These are phyloP conservation scores for Candida pseudofarinosa DNA, from an alignment of 805 yeast genomes.

Conservation along the genomic window DNA sequence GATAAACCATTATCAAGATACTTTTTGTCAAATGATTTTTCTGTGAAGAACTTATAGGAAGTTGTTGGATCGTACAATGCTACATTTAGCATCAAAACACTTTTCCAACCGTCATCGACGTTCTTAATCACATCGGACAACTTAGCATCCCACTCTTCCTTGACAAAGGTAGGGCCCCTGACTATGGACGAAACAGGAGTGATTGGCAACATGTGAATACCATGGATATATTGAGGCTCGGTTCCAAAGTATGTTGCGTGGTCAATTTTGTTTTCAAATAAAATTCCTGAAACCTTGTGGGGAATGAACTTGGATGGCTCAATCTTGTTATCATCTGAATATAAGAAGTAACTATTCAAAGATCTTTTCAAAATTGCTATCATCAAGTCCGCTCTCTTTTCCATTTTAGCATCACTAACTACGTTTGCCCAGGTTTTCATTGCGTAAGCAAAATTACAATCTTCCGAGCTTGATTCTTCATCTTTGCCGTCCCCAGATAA, in stretches of 20 bases:
- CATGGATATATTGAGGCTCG: slow-evolving; percentile 57
- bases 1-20: slow-evolving; percentile 14
- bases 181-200: slow-evolving; percentile 59
- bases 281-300: slow-evolving; percentile 65
- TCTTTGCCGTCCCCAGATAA: slow-evolving; percentile 65
- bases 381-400: slow-evolving; percentile 54
- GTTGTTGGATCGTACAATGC: slow-evolving; percentile 15
- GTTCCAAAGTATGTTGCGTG: slow-evolving; percentile 70
- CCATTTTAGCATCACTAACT: slow-evolving; percentile 49
- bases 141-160: slow-evolving; percentile 40
- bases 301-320: slow-evolving; percentile 49
- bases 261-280: slow-evolving; percentile 68
- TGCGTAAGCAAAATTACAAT: slow-evolving; percentile 64
- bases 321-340: slow-evolving; percentile 35
- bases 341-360: slow-evolving; percentile 54
- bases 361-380: slow-evolving; percentile 52
- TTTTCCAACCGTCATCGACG: slow-evolving; percentile 62
- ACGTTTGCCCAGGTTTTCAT: slow-evolving; percentile 67
- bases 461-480: slow-evolving; percentile 70
- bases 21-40: slow-evolving; percentile 5
- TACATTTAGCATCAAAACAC: slow-evolving; percentile 31
- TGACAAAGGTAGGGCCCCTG: slow-evolving; percentile 47
- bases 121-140: slow-evolving; percentile 30
- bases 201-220: slow-evolving; percentile 74
- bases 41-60: slow-evolving; percentile 14